Evolutionary conservation across 208 protist genomes (phyloP).

Genomic region (Trypanosoma caninum): DNA sequence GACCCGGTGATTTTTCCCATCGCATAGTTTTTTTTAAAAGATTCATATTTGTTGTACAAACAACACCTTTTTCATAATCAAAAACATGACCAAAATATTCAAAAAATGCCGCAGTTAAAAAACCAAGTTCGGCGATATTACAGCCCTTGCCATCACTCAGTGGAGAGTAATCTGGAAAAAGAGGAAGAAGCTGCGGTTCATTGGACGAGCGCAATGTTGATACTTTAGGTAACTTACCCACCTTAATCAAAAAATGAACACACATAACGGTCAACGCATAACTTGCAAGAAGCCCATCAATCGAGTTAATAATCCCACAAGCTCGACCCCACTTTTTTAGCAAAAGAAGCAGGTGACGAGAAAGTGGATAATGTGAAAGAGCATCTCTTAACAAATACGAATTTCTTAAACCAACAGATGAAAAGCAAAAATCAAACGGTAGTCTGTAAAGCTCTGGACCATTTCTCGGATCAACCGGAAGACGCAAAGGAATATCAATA

Average conservation of each 20-base stretch:
- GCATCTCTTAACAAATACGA: conserved; percentile 74
- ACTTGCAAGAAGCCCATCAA: conserved; percentile 85
- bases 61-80: conserved; percentile 70
- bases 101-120: conserved; percentile 74
- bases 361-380: conserved; percentile 63
- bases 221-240: conserved; percentile 57
- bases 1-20: conserved; percentile 53
- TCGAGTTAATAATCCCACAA: conserved; percentile 78
- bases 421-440: conserved; percentile 89
- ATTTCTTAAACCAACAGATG: conserved; percentile 78
- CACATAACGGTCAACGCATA: conserved; percentile 88
- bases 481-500: conserved; percentile 73
- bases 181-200: conserved; percentile 48
- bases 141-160: conserved; percentile 27
- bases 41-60: conserved; percentile 76
- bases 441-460: conserved; percentile 85
- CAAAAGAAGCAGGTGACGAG: conserved; percentile 74
- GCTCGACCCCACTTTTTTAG: conserved; percentile 85
- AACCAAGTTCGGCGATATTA: conserved; percentile 64
- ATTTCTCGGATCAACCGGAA: conserved; percentile 72
- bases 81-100: conserved; percentile 85
- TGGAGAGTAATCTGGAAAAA: conserved; percentile 49
- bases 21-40: conserved; percentile 71
- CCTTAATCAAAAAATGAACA: conserved; percentile 72
- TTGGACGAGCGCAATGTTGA: conserved; percentile 29